phyloP scores from a whole-genome alignment of 306 rosid species.

The Myrica gale region DNA sequence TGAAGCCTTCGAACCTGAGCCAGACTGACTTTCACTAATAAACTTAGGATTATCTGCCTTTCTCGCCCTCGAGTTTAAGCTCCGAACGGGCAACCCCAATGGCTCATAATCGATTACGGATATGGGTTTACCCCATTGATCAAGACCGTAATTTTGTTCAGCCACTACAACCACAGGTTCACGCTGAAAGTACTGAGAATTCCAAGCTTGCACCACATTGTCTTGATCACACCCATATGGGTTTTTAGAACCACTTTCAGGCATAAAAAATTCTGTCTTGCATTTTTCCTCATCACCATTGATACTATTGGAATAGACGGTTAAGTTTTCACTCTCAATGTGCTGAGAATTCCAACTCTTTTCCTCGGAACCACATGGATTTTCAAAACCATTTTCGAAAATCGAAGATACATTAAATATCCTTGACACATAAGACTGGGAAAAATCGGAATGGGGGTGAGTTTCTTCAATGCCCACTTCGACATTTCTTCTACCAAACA shows the following conservation, averaged over 20 bases:
- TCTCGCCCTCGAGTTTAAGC: constrained; percentile 49
- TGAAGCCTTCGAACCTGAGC: constrained; percentile 57
- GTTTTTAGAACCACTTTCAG: constrained; percentile 31
- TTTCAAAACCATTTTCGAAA: constrained; percentile 54
- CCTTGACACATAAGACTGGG: constrained; percentile 57
- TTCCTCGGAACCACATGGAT: constrained; percentile 48
- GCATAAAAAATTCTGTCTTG: constrained; percentile 35
- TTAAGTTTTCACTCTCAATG: constrained; percentile 34
- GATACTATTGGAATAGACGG: constrained; percentile 19
- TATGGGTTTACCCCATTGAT: constrained; percentile 38
- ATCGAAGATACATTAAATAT: constrained; percentile 53
- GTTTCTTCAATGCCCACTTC: constrained; percentile 46
- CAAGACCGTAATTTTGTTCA: constrained; percentile 46
- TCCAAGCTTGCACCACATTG: constrained; percentile 67
- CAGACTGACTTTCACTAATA: constrained; percentile 49
- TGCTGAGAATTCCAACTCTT: constrained; percentile 45
- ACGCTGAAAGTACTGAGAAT: constrained; percentile 55
- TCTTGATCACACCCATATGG: constrained; percentile 36
- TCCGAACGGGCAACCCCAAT: constrained; percentile 78
- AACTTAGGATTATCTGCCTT: constrained; percentile 36
- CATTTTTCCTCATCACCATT: constrained; percentile 52
- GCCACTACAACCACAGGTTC: constrained; percentile 61
- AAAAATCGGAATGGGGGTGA: constrained; percentile 32
- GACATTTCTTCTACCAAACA: constrained; percentile 62
- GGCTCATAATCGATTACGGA: constrained; percentile 48